Conservation (phyloP, 164 flowering plant genomes). For the Magnolia changhungtana region DNA sequence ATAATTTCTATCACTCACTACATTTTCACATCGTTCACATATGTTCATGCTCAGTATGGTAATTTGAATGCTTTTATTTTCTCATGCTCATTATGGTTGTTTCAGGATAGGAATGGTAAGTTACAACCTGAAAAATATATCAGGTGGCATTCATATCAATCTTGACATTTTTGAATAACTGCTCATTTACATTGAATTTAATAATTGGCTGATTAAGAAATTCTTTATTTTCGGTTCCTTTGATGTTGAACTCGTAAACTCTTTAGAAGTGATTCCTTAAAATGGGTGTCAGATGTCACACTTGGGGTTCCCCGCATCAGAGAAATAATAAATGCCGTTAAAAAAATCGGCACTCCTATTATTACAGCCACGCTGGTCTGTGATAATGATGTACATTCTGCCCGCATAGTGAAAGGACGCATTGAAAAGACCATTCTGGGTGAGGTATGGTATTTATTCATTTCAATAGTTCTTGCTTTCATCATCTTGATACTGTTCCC, state of each 20-base stretch:
- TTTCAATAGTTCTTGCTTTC: not conserved
- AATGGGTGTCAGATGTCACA: constrained; percentile 62
- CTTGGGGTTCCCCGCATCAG: constrained; percentile 97
- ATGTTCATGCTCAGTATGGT: too few species aligned
- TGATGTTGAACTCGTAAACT: too few species aligned
- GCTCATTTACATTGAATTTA: not conserved
- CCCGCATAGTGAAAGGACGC: constrained; percentile 59
- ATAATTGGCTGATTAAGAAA: not conserved
- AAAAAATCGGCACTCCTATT: constrained; percentile 89
- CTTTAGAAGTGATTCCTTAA: constrained; percentile 30
- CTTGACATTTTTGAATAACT: not conserved
- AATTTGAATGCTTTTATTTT: too few species aligned
- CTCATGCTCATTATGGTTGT: not conserved
- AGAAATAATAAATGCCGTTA: constrained; percentile 87
- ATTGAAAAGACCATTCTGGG: constrained; percentile 77
- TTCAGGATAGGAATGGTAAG: not conserved
- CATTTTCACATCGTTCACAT: not conserved
- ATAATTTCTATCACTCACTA: not conserved
- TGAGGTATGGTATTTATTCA: constrained; percentile 45
- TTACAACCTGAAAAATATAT: not conserved
- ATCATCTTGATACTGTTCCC: not conserved
- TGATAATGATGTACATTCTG: constrained; percentile 35
- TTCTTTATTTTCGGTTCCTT: not conserved
- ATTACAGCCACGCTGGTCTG: constrained; percentile 66
- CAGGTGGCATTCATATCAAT: not conserved